phyloP scores from a whole-genome alignment of 139 green algal species.

The Chara braunii region DNA sequence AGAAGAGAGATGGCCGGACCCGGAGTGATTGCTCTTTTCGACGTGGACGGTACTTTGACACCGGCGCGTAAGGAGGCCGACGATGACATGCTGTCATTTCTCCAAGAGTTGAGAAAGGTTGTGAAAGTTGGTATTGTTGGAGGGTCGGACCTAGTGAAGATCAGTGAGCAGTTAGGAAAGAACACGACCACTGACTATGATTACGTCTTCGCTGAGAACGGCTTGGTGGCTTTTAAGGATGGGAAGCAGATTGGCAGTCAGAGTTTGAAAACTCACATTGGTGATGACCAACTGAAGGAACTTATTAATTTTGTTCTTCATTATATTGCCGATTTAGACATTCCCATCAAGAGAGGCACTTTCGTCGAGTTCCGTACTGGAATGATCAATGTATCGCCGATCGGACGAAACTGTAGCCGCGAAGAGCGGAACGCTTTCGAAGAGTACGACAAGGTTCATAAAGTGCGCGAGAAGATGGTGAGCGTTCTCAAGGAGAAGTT shows the following conservation, averaged over 20 bases:
- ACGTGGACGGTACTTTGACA: constrained; percentile 32
- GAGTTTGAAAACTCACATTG: constrained; percentile 51
- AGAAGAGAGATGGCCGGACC: too few relatives aligned
- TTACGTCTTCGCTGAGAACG: constrained; percentile 96
- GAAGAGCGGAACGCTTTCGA: constrained; percentile 94
- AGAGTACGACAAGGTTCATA: constrained; percentile 62
- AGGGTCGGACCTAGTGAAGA: constrained; percentile 91
- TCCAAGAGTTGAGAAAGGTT: constrained; percentile 72
- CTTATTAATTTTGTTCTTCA: constrained; percentile 89
- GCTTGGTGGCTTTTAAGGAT: constrained; percentile 87
- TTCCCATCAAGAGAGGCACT: constrained; percentile 93
- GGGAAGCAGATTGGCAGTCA: constrained; percentile 36
- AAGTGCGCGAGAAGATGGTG: constrained; percentile 74
- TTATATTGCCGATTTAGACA: constrained; percentile 91
- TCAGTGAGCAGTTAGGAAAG: constrained; percentile 88
- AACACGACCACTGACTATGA: constrained; percentile 69
- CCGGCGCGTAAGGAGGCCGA: constrained; percentile 25
- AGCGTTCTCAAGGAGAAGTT: constrained; percentile 76
- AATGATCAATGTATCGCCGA: constrained; percentile 97
- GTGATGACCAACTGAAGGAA: constrained; percentile 74
- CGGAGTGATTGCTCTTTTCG: constrained; percentile 28
- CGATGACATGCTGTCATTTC: constrained; percentile 39
- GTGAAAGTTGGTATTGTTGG: constrained; percentile 93
- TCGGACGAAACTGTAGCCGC: constrained; percentile 95
- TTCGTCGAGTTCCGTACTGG: constrained; percentile 98